These are phyloP conservation scores for Tetrapisispora fleetii DNA, from an alignment of 805 yeast species.

Conservation along the genomic window DNA sequence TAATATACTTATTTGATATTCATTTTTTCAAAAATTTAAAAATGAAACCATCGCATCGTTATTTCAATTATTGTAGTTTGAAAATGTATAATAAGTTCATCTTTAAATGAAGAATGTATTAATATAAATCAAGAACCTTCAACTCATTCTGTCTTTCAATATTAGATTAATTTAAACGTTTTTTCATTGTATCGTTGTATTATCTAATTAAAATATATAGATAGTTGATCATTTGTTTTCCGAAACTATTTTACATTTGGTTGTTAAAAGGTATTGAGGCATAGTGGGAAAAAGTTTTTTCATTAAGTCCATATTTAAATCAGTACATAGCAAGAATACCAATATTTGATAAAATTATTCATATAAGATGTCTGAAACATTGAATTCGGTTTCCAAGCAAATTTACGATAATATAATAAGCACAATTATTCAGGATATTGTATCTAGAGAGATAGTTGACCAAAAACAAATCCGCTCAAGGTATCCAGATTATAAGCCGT, in stretches of 20 bases:
- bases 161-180: too few relatives aligned
- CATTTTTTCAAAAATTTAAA: neutral
- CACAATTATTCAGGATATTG: constrained; percentile 25
- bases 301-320: neutral
- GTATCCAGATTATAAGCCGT: constrained; percentile 20
- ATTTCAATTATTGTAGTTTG: neutral
- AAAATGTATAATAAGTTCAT: too few relatives aligned
- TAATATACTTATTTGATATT: neutral
- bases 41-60: neutral
- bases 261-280: too few relatives aligned
- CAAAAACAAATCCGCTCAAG: constrained; percentile 15
- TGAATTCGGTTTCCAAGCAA: neutral
- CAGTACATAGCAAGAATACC: neutral
- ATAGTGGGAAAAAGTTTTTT: neutral
- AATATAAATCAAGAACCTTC: too few relatives aligned
- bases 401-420: constrained; percentile 19
- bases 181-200: too few relatives aligned
- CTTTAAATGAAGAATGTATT: too few relatives aligned
- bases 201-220: too few relatives aligned
- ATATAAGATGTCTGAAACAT: neutral
- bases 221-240: too few relatives aligned
- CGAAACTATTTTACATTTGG: too few relatives aligned
- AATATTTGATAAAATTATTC: neutral
- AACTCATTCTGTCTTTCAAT: too few relatives aligned
- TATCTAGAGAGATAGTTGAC: constrained; percentile 19